Evolutionary conservation across 1,284 basidiomycete genomes (phyloP).

Genomic region (Cerrena zonata): DNA sequence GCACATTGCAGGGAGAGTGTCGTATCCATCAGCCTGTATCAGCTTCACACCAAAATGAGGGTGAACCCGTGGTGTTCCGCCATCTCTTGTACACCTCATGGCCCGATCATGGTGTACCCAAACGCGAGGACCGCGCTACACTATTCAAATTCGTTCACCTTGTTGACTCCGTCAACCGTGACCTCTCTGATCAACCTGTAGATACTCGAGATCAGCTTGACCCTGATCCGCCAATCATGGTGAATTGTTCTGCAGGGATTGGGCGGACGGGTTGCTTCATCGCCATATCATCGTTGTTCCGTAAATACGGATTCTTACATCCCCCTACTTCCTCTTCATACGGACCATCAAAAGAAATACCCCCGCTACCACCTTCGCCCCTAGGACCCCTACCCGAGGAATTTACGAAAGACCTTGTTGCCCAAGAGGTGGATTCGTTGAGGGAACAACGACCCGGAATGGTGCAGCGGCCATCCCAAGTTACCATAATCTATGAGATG

Average conservation of each 20-base stretch:
- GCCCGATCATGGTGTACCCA: slow-evolving; percentile 79
- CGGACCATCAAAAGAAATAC: slow-evolving; percentile 17
- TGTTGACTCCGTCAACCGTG: slow-evolving; percentile 56
- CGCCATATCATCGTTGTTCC: slow-evolving; percentile 68
- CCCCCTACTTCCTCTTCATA: slow-evolving; percentile 23
- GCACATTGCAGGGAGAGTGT: slow-evolving; percentile 62
- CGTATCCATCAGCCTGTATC: slow-evolving; percentile 30
- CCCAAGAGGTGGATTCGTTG: slow-evolving; percentile 68
- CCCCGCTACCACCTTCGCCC: slow-evolving; percentile 38
- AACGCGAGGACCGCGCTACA: slow-evolving; percentile 46
- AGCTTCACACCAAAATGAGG: slow-evolving; percentile 11
- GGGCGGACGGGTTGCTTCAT: slow-evolving; percentile 88
- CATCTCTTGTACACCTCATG: slow-evolving; percentile 73
- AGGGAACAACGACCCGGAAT: slow-evolving; percentile 77
- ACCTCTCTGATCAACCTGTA: slow-evolving; percentile 31
- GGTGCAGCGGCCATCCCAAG: slow-evolving; percentile 71
- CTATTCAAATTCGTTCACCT: slow-evolving; percentile 58
- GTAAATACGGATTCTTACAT: slow-evolving; percentile 47
- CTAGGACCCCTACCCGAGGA: slow-evolving; percentile 50
- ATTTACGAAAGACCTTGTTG: slow-evolving; percentile 56
- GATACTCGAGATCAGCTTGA: slow-evolving; percentile 23
- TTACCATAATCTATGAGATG: slow-evolving; percentile 53
- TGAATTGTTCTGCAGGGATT: slow-evolving; percentile 84
- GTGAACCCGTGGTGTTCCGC: slow-evolving; percentile 46
- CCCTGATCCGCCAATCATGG: slow-evolving; percentile 69